Evolutionary conservation across 2,329 filamentous ascomycete species (phyloP).

Genomic region (Arthroderma uncinatum): DNA sequence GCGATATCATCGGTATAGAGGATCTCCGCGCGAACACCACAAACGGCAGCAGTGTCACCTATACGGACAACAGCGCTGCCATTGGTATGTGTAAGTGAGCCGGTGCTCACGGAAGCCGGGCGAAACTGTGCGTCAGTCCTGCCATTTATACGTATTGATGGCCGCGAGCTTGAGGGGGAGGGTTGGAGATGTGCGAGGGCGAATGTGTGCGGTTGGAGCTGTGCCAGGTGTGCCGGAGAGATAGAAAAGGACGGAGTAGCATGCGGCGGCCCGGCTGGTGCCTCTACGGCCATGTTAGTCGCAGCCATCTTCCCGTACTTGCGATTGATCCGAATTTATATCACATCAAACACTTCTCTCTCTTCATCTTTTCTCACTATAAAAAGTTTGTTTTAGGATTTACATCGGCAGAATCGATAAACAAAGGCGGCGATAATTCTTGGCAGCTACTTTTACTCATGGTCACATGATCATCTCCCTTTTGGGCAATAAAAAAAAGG

Average conservation of each 20-base stretch:
- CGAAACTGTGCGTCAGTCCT: constrained; percentile 61
- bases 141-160: constrained; percentile 67
- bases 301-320: background rate
- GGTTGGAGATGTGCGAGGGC: constrained; percentile 77
- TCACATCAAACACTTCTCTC: background rate
- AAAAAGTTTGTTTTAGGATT: background rate
- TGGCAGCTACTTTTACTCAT: background rate
- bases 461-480: background rate
- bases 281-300: background rate
- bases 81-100: constrained; percentile 77
- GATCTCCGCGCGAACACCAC: constrained; percentile 79
- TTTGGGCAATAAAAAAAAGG: background rate
- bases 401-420: constrained; percentile 1
- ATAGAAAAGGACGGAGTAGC: constrained; percentile 40
- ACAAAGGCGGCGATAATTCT: background rate
- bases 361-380: background rate
- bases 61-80: constrained; percentile 80
- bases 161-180: constrained; percentile 35
- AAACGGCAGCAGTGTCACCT: constrained; percentile 90
- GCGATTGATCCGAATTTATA: background rate
- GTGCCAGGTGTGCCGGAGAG: constrained; percentile 64
- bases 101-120: constrained; percentile 63
- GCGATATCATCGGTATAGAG: constrained; percentile 62
- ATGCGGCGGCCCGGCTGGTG: background rate
- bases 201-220: constrained; percentile 78